These are phyloP conservation scores for Phytophthora meadii DNA, from an alignment of 352 stramenopile genomes.

Conservation along the genomic window DNA sequence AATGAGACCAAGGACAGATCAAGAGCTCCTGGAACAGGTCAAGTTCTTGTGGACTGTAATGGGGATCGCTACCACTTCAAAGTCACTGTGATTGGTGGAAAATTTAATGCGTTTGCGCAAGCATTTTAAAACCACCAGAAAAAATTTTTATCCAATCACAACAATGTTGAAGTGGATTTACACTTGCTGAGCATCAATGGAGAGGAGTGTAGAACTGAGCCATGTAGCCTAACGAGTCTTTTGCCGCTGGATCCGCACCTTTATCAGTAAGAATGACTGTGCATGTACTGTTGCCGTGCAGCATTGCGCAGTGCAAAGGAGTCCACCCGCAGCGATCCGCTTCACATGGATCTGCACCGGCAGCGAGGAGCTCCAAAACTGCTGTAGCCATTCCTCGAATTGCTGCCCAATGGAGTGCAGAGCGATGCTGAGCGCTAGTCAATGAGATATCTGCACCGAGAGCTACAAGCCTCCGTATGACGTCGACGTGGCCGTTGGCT, in stretches of 20 bases:
- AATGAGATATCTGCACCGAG: conserved; percentile 47
- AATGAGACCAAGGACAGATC: conserved; percentile 4
- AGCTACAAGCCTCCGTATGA: conserved; percentile 48
- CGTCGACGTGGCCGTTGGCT: conserved; percentile 54
- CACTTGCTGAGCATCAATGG: background rate
- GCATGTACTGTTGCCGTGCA: conserved; percentile 56
- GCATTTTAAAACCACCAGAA: conserved; percentile 8
- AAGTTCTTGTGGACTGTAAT: conserved; percentile 37
- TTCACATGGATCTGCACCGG: conserved; percentile 39
- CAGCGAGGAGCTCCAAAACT: conserved; percentile 38
- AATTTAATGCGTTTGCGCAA: conserved; percentile 3
- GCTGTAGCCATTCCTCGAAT: conserved; percentile 52
- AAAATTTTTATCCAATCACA: conserved; percentile 3
- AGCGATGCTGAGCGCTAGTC: conserved; percentile 54
- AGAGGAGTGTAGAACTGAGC: conserved; percentile 28
- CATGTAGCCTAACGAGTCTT: conserved; percentile 54
- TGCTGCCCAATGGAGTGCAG: conserved; percentile 73
- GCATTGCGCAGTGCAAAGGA: conserved; percentile 59
- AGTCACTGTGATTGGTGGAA: conserved; percentile 1
- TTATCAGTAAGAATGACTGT: conserved; percentile 41
- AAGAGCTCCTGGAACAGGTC: background rate
- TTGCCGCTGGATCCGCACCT: conserved; percentile 30
- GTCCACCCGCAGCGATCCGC: conserved; percentile 65
- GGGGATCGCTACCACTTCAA: conserved; percentile 1
- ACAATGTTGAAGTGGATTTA: conserved; percentile 6